Evolutionary conservation across 2,329 filamentous ascomycete species (phyloP), one percentile per base, ranked within the genome.

Genomic region (Chrysoporthe deuterocubensis): DNA sequence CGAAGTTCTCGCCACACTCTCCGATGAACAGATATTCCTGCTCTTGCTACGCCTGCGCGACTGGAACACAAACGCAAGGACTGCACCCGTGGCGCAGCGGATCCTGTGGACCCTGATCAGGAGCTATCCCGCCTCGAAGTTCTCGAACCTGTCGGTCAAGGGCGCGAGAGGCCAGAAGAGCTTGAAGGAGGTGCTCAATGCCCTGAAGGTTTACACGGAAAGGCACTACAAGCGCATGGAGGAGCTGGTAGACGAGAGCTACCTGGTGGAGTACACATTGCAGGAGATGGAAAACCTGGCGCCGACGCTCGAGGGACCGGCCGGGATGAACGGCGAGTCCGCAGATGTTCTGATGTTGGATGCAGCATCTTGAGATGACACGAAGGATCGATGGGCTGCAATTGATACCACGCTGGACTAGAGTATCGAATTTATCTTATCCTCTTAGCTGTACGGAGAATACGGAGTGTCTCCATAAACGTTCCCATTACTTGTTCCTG

Each of bases 21-120:
- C 90, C 4, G 90, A 96, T 73, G 91, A 95, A 73, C 95, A 98
- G 77, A 86, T 99, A 16, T 96, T 93, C 79, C 84, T 89, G 7
- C 85, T 99, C 16, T 85, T 99, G 0, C 83, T 95, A 48, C 86
- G 96, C 68, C 80, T 97, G 57, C 87, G 96, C 58, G 96, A 99
- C 80, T 99, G 96, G 96, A 99, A 99, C 77, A 97, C 96, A 4
- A 98, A 98, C 74, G 94, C 93, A 0, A 87, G 93, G 70, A 97
- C 93, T 3, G 90, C 94, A 0, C 87, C 90, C 5, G 89, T 98
- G 1, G 92, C 96, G 0, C 96, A 99, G 79, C 88, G 90, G 44
- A 90, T 99, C 16, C 81, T 99, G 8, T 91, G 89, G 82, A 88
- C 92, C 1, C 76, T 99, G 8, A 89, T 97, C 63, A 89, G 89